These are phyloP conservation scores for Hippophae gyantsensis DNA, from an alignment of 306 rosid species.

Conservation along the genomic window DNA sequence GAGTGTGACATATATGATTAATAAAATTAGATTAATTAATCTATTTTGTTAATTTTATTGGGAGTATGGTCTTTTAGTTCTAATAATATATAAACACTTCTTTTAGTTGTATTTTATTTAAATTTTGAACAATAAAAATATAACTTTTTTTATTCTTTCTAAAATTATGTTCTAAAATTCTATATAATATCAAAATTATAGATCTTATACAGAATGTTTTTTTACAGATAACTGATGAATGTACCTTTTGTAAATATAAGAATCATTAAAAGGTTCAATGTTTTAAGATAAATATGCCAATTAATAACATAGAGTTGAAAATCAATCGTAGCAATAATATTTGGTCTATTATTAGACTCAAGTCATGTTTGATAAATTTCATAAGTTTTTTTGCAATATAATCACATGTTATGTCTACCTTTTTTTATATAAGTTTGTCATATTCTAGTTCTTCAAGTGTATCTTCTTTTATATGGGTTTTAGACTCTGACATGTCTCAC, in stretches of 20 bases:
- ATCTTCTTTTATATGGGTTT: not conserved
- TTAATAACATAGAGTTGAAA: not conserved
- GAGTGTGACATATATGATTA: too few species aligned
- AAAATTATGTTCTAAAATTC: too few species aligned
- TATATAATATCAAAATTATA: too few species aligned
- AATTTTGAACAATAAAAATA: too few species aligned
- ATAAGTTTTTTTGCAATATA: not conserved
- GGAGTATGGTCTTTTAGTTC: too few species aligned
- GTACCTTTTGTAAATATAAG: constrained; percentile 1
- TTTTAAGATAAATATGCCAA: not conserved
- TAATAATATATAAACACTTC: too few species aligned
- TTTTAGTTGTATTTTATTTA: too few species aligned
- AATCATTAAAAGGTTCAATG: constrained; percentile 6
- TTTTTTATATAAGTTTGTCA: not conserved
- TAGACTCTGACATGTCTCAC: not conserved
- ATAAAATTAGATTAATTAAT: too few species aligned
- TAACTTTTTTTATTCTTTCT: too few species aligned
- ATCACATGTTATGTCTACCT: not conserved
- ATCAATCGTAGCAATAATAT: not conserved
- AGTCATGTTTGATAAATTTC: not conserved
- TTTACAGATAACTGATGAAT: too few species aligned
- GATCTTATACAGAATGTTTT: too few species aligned
- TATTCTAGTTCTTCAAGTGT: not conserved
- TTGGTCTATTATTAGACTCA: not conserved
- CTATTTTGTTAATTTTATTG: too few species aligned